Evolutionary conservation across 805 yeast genomes (phyloP).

Genomic region (Zygoascus flipseniorum): DNA sequence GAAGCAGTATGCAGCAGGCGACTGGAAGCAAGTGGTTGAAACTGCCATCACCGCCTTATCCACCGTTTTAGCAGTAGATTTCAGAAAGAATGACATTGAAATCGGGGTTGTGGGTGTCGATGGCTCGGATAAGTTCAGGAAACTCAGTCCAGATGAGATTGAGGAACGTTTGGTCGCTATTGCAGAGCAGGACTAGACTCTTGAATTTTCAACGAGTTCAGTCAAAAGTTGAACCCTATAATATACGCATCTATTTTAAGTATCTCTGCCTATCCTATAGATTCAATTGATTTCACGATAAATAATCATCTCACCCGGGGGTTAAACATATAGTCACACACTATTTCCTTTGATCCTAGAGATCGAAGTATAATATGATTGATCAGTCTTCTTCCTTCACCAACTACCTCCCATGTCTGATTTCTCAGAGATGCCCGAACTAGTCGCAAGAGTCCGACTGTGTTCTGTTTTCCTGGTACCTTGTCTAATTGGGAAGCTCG

Average conservation of each 20-base stretch:
- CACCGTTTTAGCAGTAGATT: constrained; percentile 83
- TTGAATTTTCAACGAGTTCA: neutral
- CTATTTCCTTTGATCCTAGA: constrained; percentile 12
- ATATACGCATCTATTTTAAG: neutral
- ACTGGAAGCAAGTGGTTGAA: constrained; percentile 85
- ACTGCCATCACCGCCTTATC: constrained; percentile 80
- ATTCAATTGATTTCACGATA: neutral
- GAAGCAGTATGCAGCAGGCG: constrained; percentile 61
- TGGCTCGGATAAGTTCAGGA: constrained; percentile 45
- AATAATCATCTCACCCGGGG: constrained; percentile 5
- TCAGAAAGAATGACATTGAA: constrained; percentile 88
- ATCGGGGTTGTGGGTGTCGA: constrained; percentile 75
- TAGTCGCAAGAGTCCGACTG: constrained; percentile 45
- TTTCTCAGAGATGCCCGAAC: constrained; percentile 15
- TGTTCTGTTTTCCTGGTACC: constrained; percentile 38
- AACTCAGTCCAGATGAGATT: constrained; percentile 75
- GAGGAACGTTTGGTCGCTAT: constrained; percentile 90
- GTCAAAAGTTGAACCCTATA: neutral
- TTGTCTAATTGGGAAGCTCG: constrained; percentile 25
- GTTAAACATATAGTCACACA: constrained; percentile 18
- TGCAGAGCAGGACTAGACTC: constrained; percentile 81
- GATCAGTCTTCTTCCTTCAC: constrained; percentile 17
- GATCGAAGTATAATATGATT: constrained; percentile 18
- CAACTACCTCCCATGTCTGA: constrained; percentile 24
- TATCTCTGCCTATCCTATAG: neutral